Base-by-base conservation (phyloP, 192 early-diverging fungal species). In the Glomus cerebriforme region DNA sequence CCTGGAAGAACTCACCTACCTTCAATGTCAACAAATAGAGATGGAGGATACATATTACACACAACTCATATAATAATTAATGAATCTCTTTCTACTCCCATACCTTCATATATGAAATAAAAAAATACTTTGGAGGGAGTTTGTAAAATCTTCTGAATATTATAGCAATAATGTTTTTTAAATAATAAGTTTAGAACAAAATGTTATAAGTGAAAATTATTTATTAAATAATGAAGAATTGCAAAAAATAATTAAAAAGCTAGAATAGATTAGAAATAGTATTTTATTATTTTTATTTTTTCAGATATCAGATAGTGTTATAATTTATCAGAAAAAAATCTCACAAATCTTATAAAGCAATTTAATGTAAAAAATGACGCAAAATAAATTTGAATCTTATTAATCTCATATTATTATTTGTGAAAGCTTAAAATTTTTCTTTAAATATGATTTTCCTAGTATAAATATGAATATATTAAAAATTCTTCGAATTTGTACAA, bases 1-100 rank as follows among this genome's bases (percentile, higher is more conserved):
- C 93, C 93, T 17, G 91, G 88, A 34, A 91, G 94, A 72, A 94
- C 92, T 7, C 94, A 94, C 74, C 94, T n/a, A n/a, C n/a, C 94
- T 7, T 71, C 88, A 60, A 96, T 96, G 94, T 92, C 81, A 69
- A 94, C 86, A 58, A 90, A 86, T 77, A 90, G 92, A 31, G 88
- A 90, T 39, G 93, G 93, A 34, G 94, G 94, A 0, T 91, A 87
- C 35, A 69, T 95, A 24, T 80, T 95, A 32, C 88, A 88, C 8
- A 91, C 91, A 12, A 91, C 88, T 32, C 86, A 86, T 49, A 85
- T 90, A 15, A 82, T 90, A 29, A 74, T 69, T 34, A 27, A 69
- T 69, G 31, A 69, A 39, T 35, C 31, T 31, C 67, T 69, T n/a
- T 35, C 67, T n/a, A 69, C 15, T 39, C 67, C 67, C 7, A 69